Percentiles rank a stretch among this genome's conserved stretches.
phyloP scores from a whole-genome alignment of 2,329 filamentous ascomycete genomes.

The Paradendryphiella salina region DNA sequence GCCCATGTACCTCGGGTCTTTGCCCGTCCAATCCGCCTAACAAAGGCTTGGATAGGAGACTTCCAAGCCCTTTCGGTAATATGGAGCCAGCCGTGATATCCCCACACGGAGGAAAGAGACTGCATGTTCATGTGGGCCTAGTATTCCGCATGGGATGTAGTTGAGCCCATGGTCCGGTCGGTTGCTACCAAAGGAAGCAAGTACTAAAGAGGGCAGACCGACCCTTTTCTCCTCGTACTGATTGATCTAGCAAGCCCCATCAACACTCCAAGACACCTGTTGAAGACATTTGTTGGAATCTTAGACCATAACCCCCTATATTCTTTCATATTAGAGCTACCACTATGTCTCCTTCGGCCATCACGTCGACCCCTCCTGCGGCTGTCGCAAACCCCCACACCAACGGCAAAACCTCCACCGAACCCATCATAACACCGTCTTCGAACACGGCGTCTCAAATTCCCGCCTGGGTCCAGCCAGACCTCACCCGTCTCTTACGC shows the following conservation, averaged over 20 bases:
- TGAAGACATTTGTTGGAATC: not conserved
- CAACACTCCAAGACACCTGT: not conserved
- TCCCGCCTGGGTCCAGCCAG: constrained; percentile 44
- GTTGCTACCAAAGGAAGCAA: not conserved
- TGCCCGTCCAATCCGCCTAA: not conserved
- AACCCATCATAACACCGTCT: constrained; percentile 26
- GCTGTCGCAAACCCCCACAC: constrained; percentile 18
- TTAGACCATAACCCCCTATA: not conserved
- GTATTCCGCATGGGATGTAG: constrained; percentile 5
- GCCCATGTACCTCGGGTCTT: constrained; percentile 8
- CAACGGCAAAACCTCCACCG: constrained; percentile 27
- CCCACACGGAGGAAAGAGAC: constrained; percentile 7
- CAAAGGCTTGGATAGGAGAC: constrained; percentile 5
- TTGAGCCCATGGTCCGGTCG: not conserved
- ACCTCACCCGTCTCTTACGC: constrained; percentile 46
- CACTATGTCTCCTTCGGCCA: constrained; percentile 38
- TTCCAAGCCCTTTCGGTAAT: constrained; percentile 12
- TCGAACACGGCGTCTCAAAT: constrained; percentile 21
- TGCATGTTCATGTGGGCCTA: constrained; percentile 14
- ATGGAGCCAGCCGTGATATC: constrained; percentile 20
- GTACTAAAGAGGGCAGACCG: constrained; percentile 20
- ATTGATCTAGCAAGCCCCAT: not conserved
- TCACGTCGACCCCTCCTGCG: constrained; percentile 22
- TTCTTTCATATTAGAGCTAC: not conserved
- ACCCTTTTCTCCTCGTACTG: not conserved